These are phyloP conservation scores for Cryptococcus floricola DNA, from an alignment of 1,284 basidiomycete species.

Conservation along the genomic window DNA sequence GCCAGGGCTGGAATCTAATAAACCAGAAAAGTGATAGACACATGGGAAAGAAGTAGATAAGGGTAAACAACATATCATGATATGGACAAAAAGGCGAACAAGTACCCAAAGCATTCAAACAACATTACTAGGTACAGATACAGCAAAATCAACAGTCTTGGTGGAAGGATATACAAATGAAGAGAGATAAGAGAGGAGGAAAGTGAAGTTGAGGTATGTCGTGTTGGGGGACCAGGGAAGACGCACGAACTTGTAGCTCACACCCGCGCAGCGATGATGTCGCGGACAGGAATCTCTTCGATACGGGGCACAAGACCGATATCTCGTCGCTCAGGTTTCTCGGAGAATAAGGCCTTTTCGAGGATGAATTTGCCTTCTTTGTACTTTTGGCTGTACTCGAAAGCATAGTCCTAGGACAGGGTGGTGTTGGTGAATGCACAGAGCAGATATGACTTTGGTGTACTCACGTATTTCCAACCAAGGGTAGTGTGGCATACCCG, in stretches of 20 bases:
- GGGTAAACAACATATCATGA: too few species aligned
- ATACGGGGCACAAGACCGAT: constrained; percentile 23
- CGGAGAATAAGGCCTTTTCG: constrained; percentile 75
- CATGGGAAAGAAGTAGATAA: too few species aligned
- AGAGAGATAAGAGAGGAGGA: too few species aligned
- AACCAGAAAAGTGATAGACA: too few species aligned
- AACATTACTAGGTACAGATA: too few species aligned
- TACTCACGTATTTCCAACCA: constrained; percentile 96
- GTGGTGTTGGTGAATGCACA: neutral
- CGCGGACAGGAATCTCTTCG: constrained; percentile 32
- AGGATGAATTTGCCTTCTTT: constrained; percentile 98
- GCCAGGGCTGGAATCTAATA: too few species aligned
- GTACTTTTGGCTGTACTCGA: constrained; percentile 85
- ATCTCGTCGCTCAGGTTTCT: constrained; percentile 38
- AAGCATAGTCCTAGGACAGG: constrained; percentile 75
- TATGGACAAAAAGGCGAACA: too few species aligned
- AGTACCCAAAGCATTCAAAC: too few species aligned
- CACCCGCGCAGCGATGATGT: constrained; percentile 5
- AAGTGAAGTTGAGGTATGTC: too few species aligned
- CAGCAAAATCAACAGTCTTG: too few species aligned
- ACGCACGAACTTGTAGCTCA: neutral
- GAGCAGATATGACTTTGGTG: neutral
- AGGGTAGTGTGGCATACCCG: constrained; percentile 76
- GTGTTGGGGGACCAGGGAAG: too few species aligned
- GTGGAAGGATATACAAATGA: too few species aligned